Evolutionary conservation across 306 rosid species (phyloP).

Genomic region (Hippophae gyantsensis): DNA sequence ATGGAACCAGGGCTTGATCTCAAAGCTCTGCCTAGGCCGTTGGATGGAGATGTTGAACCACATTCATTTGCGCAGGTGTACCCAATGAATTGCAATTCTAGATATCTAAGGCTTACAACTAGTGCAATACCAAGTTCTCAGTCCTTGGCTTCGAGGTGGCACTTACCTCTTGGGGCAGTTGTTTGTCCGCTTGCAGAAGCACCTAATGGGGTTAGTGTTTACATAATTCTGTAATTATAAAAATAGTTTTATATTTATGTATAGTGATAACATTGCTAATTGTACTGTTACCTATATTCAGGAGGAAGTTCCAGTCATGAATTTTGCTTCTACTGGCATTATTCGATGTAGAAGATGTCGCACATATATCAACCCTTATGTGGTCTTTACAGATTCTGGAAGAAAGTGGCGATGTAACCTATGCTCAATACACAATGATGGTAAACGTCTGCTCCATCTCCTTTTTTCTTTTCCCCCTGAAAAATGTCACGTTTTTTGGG

Average conservation of each 20-base stretch:
- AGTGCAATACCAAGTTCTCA: slow-evolving; percentile 81
- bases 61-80: slow-evolving; percentile 42
- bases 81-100: slow-evolving; percentile 67
- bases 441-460: slow-evolving; percentile 37
- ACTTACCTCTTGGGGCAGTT: slow-evolving; percentile 94
- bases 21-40: slow-evolving; percentile 80
- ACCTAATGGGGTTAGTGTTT: slow-evolving; percentile 69
- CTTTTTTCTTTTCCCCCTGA: not conserved
- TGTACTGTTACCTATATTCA: slow-evolving; percentile 22
- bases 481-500: not conserved
- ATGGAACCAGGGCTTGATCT: slow-evolving; percentile 65
- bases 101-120: slow-evolving; percentile 78
- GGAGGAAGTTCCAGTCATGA: slow-evolving; percentile 94
- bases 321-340: slow-evolving; percentile 68
- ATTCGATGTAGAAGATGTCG: slow-evolving; percentile 99
- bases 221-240: slow-evolving; percentile 17
- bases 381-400: slow-evolving; percentile 89
- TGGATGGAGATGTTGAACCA: slow-evolving; percentile 79
- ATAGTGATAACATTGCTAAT: slow-evolving; percentile 14
- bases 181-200: slow-evolving; percentile 97
- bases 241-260: slow-evolving; percentile 3
- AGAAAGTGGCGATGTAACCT: slow-evolving; percentile 96
- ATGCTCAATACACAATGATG: slow-evolving; percentile 87
- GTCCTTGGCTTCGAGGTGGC: slow-evolving; percentile 97
- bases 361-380: slow-evolving; percentile 82